Percentiles rank a stretch among this genome's conserved stretches.
Conservation (phyloP, 1,139 yeast species). For the Hanseniaspora sp. region DNA sequence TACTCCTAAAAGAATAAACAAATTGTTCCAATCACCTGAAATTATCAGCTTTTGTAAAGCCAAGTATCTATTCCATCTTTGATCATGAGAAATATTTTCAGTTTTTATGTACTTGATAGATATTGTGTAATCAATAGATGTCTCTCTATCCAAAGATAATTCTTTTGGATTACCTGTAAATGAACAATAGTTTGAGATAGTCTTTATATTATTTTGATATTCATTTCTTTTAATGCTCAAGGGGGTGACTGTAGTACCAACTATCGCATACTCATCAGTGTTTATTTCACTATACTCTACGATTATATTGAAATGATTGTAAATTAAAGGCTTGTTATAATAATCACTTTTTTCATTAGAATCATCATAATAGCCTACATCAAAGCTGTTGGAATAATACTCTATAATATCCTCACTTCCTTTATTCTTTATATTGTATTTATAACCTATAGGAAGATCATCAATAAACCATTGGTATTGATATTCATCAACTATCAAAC, state of each 20-base stretch:
- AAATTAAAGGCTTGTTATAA: constrained; percentile 39
- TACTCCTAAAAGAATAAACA: constrained; percentile 81
- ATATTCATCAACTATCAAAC: constrained; percentile 71
- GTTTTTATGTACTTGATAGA: constrained; percentile 49
- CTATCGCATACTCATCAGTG: constrained; percentile 60
- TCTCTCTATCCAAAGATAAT: constrained; percentile 33
- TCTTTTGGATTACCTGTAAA: constrained; percentile 35
- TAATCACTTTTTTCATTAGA: constrained; percentile 27
- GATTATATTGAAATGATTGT: constrained; percentile 67
- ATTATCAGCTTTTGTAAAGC: constrained; percentile 81
- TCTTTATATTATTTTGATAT: not conserved
- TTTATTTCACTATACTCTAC: constrained; percentile 61
- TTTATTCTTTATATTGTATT: constrained; percentile 25
- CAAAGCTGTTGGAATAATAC: constrained; percentile 73
- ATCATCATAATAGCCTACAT: constrained; percentile 53
- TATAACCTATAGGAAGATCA: constrained; percentile 82
- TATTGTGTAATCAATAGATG: constrained; percentile 47
- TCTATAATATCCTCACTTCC: constrained; percentile 46
- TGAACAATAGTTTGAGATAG: constrained; percentile 28
- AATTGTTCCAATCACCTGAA: constrained; percentile 42
- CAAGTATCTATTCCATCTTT: constrained; percentile 95
- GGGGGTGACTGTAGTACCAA: constrained; percentile 75
- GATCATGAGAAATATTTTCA: constrained; percentile 83
- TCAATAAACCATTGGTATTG: constrained; percentile 88
- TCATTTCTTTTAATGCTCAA: constrained; percentile 44